Conservation (phyloP, 2,329 filamentous ascomycete species). For the Colletotrichum sidae region DNA sequence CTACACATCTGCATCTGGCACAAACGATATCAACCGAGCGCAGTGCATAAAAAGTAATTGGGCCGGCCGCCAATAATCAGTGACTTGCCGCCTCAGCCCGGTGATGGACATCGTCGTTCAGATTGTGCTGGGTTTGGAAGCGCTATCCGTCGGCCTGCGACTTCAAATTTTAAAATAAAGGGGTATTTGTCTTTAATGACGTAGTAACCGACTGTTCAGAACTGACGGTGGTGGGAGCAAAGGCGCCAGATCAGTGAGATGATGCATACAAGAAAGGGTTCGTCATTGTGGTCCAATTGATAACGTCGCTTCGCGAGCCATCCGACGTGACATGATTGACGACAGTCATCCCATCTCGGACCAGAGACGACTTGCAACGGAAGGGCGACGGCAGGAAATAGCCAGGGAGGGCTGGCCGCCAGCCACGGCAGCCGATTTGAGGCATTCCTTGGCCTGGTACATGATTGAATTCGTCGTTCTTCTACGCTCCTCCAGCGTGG, state of each 20-base stretch:
- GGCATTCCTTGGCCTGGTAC: not conserved
- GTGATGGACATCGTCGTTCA: too few relatives aligned
- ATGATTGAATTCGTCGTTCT: not conserved
- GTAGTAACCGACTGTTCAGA: not conserved
- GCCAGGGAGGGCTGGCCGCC: constrained; percentile 1
- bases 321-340: constrained; percentile 10
- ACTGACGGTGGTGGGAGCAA: not conserved
- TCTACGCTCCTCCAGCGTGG: too few relatives aligned
- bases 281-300: constrained; percentile 29
- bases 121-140: too few relatives aligned
- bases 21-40: too few relatives aligned
- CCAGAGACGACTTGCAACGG: constrained; percentile 14
- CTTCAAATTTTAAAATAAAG: too few relatives aligned
- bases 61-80: too few relatives aligned
- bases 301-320: constrained; percentile 16
- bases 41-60: too few relatives aligned
- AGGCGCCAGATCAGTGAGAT: constrained; percentile 1
- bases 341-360: constrained; percentile 1
- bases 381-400: constrained; percentile 33
- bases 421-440: not conserved
- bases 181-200: too few relatives aligned
- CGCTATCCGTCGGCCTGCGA: too few relatives aligned
- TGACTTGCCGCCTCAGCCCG: too few relatives aligned
- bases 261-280: constrained; percentile 22
- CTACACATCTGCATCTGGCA: too few relatives aligned